Percentiles rank a stretch among this genome's conserved stretches.
Evolutionary conservation across 306 rosid species (phyloP).

Genomic region (Crataegus laevigata): DNA sequence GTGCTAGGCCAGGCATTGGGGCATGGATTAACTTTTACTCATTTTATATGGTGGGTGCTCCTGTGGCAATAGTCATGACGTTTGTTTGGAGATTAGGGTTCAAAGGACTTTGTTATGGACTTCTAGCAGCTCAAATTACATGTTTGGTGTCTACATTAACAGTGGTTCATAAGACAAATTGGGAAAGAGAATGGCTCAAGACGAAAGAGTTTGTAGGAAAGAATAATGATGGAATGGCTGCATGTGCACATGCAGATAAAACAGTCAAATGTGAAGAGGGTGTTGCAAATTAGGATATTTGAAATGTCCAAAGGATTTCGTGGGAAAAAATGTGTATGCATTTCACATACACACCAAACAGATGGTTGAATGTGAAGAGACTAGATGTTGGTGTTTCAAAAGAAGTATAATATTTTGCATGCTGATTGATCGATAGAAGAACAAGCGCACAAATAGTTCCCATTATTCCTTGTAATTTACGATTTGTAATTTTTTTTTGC

Average conservation of each 20-base stretch:
- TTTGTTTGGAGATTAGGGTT: conserved; percentile 23
- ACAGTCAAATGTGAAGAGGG: background rate
- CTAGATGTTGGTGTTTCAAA: background rate
- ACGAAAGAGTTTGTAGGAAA: conserved; percentile 10
- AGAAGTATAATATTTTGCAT: background rate
- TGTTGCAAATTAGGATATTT: background rate
- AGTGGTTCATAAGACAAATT: conserved; percentile 23
- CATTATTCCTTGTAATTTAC: background rate
- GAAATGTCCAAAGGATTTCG: background rate
- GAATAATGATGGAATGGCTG: background rate
- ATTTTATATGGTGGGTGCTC: conserved; percentile 32
- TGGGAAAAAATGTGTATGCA: background rate
- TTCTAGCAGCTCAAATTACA: conserved; percentile 30
- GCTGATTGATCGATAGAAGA: background rate
- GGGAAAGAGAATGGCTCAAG: conserved; percentile 25
- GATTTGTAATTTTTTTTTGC: background rate
- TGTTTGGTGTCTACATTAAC: conserved; percentile 17
- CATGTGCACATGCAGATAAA: background rate
- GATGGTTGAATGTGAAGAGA: background rate
- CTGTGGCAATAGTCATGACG: conserved; percentile 20
- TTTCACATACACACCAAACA: background rate
- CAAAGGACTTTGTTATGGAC: conserved; percentile 32
- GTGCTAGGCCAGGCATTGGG: conserved; percentile 29
- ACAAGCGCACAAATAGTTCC: background rate
- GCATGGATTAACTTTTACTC: conserved; percentile 28